These are phyloP conservation scores for Asterochloris sp. DNA, from an alignment of 139 green algal genomes.

Conservation along the genomic window DNA sequence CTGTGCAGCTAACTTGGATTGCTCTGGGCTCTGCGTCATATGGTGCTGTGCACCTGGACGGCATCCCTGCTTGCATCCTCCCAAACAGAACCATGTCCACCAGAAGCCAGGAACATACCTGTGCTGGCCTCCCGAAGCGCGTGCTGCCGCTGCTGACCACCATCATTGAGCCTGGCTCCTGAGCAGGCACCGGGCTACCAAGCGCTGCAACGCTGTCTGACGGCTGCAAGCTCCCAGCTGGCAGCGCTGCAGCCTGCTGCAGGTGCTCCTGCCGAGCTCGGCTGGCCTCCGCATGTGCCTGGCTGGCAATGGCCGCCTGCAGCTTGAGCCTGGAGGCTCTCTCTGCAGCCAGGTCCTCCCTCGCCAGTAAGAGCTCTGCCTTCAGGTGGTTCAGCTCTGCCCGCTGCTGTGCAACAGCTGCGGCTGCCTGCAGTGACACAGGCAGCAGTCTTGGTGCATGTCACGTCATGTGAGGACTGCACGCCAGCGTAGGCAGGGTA, in stretches of 20 bases:
- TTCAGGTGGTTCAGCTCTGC: neutral
- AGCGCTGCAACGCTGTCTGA: neutral
- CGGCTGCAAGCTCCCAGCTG: no score
- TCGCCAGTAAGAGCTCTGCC: conserved; percentile 14
- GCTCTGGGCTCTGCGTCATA: no score
- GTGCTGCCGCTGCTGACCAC: neutral
- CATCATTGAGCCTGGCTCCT: neutral
- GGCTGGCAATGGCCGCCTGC: conserved; percentile 9
- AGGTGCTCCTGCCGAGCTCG: neutral
- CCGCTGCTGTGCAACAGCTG: neutral
- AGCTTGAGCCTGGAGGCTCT: conserved; percentile 2
- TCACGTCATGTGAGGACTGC: no score
- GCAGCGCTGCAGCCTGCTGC: neutral
- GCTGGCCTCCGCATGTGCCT: neutral
- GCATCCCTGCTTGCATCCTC: no score
- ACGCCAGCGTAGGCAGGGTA: no score
- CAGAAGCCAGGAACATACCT: no score
- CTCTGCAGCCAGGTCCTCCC: conserved; percentile 10
- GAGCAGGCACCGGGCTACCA: neutral
- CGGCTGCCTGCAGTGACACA: no score
- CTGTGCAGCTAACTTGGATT: no score
- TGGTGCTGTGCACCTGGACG: no score
- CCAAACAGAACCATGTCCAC: no score
- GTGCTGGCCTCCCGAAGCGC: neutral
- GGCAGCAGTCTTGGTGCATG: no score